Conservation (phyloP, 306 rosid species). For the Luffa acutangula region DNA sequence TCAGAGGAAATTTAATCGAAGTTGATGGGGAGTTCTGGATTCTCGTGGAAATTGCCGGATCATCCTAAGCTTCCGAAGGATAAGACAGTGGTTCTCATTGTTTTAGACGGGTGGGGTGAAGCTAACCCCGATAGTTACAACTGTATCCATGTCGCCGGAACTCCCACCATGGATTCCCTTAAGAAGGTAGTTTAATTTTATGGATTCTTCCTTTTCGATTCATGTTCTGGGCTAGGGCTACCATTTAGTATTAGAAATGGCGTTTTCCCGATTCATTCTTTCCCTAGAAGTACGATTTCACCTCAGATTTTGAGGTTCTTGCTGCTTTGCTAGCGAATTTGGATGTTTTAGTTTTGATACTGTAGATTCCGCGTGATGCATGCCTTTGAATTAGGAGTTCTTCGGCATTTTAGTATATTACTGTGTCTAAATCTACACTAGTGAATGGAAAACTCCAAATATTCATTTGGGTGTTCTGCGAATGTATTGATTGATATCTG, state of each 20-base stretch:
- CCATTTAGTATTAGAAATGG: neutral
- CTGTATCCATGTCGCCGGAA: conserved; percentile 74
- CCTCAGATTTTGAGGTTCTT: too few species aligned
- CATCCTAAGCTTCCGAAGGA: conserved; percentile 93
- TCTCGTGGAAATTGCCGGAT: conserved; percentile 65
- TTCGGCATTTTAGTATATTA: neutral
- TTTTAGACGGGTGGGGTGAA: conserved; percentile 95
- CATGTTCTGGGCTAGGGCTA: neutral
- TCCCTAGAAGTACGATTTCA: too few species aligned
- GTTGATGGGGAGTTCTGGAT: conserved; percentile 54
- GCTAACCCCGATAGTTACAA: conserved; percentile 59
- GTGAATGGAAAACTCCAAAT: neutral
- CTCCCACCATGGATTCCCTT: conserved; percentile 13
- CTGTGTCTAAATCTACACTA: too few species aligned
- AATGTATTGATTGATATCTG: neutral
- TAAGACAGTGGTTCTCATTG: conserved; percentile 53
- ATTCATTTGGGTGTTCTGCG: neutral
- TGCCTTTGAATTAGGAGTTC: too few species aligned
- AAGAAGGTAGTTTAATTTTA: conserved; percentile 29
- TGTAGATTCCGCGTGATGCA: neutral
- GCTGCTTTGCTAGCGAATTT: too few species aligned
- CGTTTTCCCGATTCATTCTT: too few species aligned
- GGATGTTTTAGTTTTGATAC: neutral
- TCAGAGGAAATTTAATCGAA: neutral
- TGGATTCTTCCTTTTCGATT: neutral